A percentile compares a stretch with the other conserved stretches of the same genome.
Conservation (phyloP, 2,329 filamentous ascomycete genomes). For the Pseudogymnoascus sp. region DNA sequence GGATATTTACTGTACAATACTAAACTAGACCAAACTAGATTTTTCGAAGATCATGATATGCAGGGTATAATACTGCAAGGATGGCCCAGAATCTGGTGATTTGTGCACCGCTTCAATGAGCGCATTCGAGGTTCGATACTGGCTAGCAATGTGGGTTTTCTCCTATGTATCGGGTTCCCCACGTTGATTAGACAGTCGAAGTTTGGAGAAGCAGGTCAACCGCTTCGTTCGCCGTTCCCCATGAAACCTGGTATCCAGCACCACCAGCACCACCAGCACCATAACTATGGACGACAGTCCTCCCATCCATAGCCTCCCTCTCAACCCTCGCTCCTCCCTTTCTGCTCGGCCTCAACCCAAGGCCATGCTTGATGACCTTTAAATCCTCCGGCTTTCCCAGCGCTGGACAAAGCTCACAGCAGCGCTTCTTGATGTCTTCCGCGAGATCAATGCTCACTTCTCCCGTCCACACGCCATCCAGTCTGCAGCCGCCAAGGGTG, state of each 20-base stretch:
- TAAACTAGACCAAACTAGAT: conserved; percentile 1
- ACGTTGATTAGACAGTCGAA: neutral
- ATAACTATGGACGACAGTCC: conserved; percentile 33
- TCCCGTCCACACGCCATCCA: conserved; percentile 27
- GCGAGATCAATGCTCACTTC: conserved; percentile 25
- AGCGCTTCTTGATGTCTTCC: conserved; percentile 28
- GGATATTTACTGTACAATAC: conserved; percentile 5
- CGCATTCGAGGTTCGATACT: neutral
- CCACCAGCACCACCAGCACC: conserved; percentile 38
- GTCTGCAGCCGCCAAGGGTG: conserved; percentile 28
- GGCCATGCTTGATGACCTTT: conserved; percentile 27
- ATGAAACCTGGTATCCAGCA: conserved; percentile 35
- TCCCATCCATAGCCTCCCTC: conserved; percentile 19
- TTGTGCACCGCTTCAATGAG: neutral
- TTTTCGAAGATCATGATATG: neutral
- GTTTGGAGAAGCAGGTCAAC: conserved; percentile 17
- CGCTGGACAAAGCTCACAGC: conserved; percentile 28
- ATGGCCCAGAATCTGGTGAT: neutral
- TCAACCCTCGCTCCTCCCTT: conserved; percentile 27
- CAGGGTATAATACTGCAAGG: neutral
- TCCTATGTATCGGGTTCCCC: neutral
- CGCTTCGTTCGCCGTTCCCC: conserved; percentile 20
- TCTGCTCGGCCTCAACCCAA: conserved; percentile 25
- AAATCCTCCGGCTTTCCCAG: conserved; percentile 28
- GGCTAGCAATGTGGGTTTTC: neutral